Percentiles rank a stretch among this genome's conserved stretches.
Evolutionary conservation across 2,329 filamentous ascomycete species (phyloP).

Genomic region (Trichoderma lentiforme): DNA sequence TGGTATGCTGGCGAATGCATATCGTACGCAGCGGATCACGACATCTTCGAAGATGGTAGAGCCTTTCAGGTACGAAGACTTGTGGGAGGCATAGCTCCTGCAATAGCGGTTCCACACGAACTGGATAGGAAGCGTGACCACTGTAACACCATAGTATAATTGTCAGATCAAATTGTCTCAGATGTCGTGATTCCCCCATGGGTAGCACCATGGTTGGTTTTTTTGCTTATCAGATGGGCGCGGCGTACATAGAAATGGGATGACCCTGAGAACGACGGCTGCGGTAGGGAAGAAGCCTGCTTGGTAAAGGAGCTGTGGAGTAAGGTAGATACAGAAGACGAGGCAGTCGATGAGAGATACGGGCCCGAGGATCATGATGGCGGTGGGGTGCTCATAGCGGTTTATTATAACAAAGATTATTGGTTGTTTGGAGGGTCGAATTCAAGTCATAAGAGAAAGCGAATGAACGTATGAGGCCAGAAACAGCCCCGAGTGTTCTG

Average conservation of each 20-base stretch:
- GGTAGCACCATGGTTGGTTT: neutral
- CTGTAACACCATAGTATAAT: conserved; percentile 18
- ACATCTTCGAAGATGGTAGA: conserved; percentile 75
- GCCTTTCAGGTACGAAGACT: conserved; percentile 61
- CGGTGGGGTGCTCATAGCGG: conserved; percentile 11
- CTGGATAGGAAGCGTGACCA: conserved; percentile 29
- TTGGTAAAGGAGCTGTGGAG: conserved; percentile 67
- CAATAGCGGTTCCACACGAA: conserved; percentile 34
- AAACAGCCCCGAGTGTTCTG: neutral
- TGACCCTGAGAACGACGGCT: conserved; percentile 54
- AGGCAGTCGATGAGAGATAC: conserved; percentile 74
- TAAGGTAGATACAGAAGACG: conserved; percentile 67
- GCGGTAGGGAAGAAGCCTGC: conserved; percentile 61
- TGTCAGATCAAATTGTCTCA: neutral
- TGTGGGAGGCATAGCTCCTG: conserved; percentile 22
- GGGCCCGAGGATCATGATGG: conserved; percentile 66
- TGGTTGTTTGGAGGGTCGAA: neutral
- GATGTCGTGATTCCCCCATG: neutral
- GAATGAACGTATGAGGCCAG: neutral
- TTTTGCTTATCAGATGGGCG: no score
- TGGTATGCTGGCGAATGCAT: conserved; percentile 71
- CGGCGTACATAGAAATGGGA: conserved; percentile 66
- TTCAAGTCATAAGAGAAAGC: neutral
- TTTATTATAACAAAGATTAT: neutral
- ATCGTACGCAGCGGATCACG: conserved; percentile 73